A percentile compares a stretch with the other conserved stretches of the same genome.
These are phyloP conservation scores for Ceratobasidium sp. DNA, from an alignment of 1,284 basidiomycete genomes.

Conservation along the genomic window DNA sequence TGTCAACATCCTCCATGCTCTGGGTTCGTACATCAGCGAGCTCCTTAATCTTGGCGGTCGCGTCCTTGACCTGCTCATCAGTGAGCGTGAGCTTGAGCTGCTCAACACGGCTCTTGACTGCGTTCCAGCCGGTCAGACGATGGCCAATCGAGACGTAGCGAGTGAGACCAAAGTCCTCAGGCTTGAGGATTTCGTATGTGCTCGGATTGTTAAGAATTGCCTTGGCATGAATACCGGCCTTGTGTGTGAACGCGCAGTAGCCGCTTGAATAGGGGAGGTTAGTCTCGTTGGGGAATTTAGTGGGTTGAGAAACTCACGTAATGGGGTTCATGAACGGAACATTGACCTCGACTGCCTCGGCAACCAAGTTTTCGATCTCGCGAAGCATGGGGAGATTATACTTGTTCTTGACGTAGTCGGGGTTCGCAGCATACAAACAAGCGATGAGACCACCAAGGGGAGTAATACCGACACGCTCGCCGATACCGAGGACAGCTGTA, in stretches of 20 bases:
- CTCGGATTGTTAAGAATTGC: slow-evolving; percentile 99
- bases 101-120: slow-evolving; percentile 98
- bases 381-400: slow-evolving; percentile 98
- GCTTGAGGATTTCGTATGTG: slow-evolving; percentile 97
- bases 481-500: slow-evolving; percentile 87
- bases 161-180: slow-evolving; percentile 96
- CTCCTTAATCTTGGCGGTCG: slow-evolving; percentile 99
- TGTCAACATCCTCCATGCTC: slow-evolving; percentile 99
- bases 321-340: slow-evolving; percentile 97
- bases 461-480: slow-evolving; percentile 98
- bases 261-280: slow-evolving; percentile 60
- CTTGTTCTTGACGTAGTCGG: slow-evolving; percentile 99
- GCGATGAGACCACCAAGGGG: slow-evolving; percentile 96
- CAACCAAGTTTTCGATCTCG: slow-evolving; percentile 98
- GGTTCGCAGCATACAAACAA: slow-evolving; percentile 94
- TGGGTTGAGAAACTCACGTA: slow-evolving; percentile 60
- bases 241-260: slow-evolving; percentile 99
- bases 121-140: slow-evolving; percentile 96
- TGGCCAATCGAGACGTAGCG: slow-evolving; percentile 98
- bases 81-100: slow-evolving; percentile 86
- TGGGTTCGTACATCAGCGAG: slow-evolving; percentile 98
- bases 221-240: slow-evolving; percentile 99
- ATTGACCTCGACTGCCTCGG: slow-evolving; percentile 97
- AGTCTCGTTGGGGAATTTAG: background rate
- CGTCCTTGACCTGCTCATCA: slow-evolving; percentile 96